These are phyloP conservation scores for Amanita rubescens DNA, from an alignment of 768 basidiomycete genomes.

Conservation along the genomic window DNA sequence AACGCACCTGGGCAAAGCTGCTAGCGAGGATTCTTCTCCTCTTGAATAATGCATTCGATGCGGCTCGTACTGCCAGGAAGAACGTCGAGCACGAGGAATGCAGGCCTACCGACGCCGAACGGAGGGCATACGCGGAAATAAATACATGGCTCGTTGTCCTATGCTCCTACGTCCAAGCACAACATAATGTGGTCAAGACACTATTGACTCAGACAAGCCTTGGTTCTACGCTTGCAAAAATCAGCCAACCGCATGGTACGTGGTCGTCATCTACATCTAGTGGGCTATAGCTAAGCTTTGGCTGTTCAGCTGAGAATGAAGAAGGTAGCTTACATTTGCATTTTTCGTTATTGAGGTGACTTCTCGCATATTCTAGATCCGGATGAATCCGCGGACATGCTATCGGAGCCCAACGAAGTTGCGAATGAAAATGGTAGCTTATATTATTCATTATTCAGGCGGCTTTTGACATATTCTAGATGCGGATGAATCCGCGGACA, in stretches of 20 bases:
- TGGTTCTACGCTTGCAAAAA: background rate
- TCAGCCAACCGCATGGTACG: background rate
- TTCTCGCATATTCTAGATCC: background rate
- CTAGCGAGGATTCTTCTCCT: background rate
- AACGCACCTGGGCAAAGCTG: background rate
- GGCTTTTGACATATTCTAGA: background rate
- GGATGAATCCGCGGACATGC: background rate
- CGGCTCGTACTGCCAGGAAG: background rate
- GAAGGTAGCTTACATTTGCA: background rate
- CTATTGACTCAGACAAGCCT: background rate
- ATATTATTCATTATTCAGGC: background rate
- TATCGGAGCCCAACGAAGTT: background rate
- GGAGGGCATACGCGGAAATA: background rate
- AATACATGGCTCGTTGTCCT: no score
- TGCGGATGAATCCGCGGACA: background rate
- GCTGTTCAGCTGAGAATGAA: background rate
- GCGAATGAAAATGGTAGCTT: background rate
- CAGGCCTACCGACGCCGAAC: background rate
- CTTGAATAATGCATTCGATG: background rate
- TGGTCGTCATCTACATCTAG: no score
- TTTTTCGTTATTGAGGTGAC: background rate
- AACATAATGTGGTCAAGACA: no score
- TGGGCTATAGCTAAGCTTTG: no score
- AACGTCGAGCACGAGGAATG: background rate
- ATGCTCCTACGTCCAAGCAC: no score